Base-by-base conservation (phyloP, 371 early-diverging fungal species). In the Dinochytrium kinnereticum region DNA sequence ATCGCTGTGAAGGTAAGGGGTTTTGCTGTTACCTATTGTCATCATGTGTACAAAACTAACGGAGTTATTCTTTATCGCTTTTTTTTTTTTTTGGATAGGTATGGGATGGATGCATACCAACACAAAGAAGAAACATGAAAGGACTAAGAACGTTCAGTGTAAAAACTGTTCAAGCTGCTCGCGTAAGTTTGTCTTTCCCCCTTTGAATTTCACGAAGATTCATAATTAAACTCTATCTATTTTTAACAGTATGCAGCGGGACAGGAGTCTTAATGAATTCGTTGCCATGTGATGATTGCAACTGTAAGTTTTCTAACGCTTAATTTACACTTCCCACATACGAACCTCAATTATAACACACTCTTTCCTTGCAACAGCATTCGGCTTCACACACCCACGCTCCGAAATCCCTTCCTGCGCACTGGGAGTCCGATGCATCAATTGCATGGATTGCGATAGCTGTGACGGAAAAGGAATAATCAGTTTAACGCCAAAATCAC, bases 61-160 rank as follows among this genome's bases (percentile, higher is more conserved):
- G n/a, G n/a, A n/a, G n/a, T n/a, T n/a, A n/a, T n/a, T n/a, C n/a
- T n/a, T n/a, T n/a, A n/a, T n/a, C n/a, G n/a, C n/a, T n/a, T n/a
- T n/a, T n/a, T n/a, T n/a, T n/a, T n/a, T n/a, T n/a, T n/a, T 10
- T 57, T 26, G 31, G 28, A 7, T 28, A 66, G 66, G 66, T 2
- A 2, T 40, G 15, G 66, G 66, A 13, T 66, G 38, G 44, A 26
- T 66, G 38, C 66, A 66, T 33, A 7, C 66, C 7, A 44, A 38
- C 26, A 44, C 21, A 17, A 66, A 66, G 26, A 38, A 28, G 44
- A 66, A 66, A 44, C 66, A 66, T 37, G 66, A 38, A 5, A n/a
- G 38, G 2, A 44, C 66, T 7, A 66, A 66, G 44, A 66, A 66
- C 28, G 66, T 66, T 2, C 66, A 66, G 44, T 66, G 66, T 37